Base-by-base conservation (phyloP, 805 yeast species). In the Saccharomycopsis babjevae region DNA sequence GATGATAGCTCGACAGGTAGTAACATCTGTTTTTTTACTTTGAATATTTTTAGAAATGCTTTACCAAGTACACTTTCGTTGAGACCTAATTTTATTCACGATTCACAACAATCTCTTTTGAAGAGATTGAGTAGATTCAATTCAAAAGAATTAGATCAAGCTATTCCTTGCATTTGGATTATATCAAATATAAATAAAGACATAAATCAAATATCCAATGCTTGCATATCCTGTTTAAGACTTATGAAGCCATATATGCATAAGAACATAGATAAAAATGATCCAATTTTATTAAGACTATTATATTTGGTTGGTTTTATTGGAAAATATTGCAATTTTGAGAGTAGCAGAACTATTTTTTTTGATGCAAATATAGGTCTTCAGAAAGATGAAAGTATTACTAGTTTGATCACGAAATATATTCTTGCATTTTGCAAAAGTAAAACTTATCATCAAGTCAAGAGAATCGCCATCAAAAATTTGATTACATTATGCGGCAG, bases 271-370 rank as follows among this genome's bases (percentile, higher is more conserved):
- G 25, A 38, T 30, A 55, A 46, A 55, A 2, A 50, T 15, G 85
- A 80, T 57, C 72, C 77, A 1, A 83, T 77, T 64, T 66, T 86
- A 2, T 77, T 78, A 25, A 79, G 88, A 62, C 70, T 89, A 5
- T 68, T 90, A 1, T 81, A 80, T 66, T 71, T 90, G 25, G 69
- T 88, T 4, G 92, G 96, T 0, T 79, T 81, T 52, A 83, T 90
- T 72, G 96, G 92, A 0, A 77, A 85, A 55, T 80, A 79, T 65
- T 88, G 94, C 65, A 72, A 81, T n/a, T 78, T 89, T 60, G 87
- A 83, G 59, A 70, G 68, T 5, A 72, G 76, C 56, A 68, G 78
- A 16, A 70, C 69, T 0, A 58, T 76, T 1, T 82, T 84, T 64
- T 39, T 71, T 15, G 62, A 62, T 32, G 68, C 79, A 25, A 68